These are phyloP conservation scores for Fusarium secorum DNA, from an alignment of 2,329 filamentous ascomycete species.

Conservation along the genomic window DNA sequence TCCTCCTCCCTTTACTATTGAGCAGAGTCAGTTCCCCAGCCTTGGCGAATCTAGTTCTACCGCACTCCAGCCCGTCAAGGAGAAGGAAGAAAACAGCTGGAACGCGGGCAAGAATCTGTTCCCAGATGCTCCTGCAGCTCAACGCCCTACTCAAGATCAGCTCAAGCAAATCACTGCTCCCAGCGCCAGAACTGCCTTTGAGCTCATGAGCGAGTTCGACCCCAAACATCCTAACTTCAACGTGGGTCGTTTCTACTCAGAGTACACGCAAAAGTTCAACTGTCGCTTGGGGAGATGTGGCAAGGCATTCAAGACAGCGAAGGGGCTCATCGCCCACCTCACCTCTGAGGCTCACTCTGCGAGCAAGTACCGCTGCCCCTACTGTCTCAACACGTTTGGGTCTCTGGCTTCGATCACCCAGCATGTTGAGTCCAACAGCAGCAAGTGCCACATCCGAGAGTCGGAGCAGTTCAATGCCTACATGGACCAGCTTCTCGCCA, in stretches of 20 bases:
- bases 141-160: conserved; percentile 32
- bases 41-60: conserved; percentile 7
- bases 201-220: conserved; percentile 48
- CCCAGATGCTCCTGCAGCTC: conserved; percentile 31
- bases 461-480: conserved; percentile 48
- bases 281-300: conserved; percentile 64
- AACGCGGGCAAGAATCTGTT: conserved; percentile 36
- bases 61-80: not conserved
- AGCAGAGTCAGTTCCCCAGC: conserved; percentile 28
- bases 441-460: conserved; percentile 54
- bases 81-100: conserved; percentile 24
- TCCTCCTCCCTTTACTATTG: conserved; percentile 2
- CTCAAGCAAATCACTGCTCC: conserved; percentile 19
- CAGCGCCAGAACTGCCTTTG: conserved; percentile 9
- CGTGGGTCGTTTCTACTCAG: conserved; percentile 55
- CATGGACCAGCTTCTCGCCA: conserved; percentile 46
- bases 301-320: conserved; percentile 50
- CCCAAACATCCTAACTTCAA: conserved; percentile 59
- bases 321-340: conserved; percentile 54
- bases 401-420: conserved; percentile 54
- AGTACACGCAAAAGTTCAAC: conserved; percentile 54
- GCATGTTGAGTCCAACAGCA: conserved; percentile 57
- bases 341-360: conserved; percentile 51
- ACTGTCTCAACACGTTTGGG: conserved; percentile 53
- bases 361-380: conserved; percentile 52